Percentiles rank a stretch among this genome's conserved stretches.
Conservation (phyloP, 257 asterid species). For the Solanum pinnatisectum region DNA sequence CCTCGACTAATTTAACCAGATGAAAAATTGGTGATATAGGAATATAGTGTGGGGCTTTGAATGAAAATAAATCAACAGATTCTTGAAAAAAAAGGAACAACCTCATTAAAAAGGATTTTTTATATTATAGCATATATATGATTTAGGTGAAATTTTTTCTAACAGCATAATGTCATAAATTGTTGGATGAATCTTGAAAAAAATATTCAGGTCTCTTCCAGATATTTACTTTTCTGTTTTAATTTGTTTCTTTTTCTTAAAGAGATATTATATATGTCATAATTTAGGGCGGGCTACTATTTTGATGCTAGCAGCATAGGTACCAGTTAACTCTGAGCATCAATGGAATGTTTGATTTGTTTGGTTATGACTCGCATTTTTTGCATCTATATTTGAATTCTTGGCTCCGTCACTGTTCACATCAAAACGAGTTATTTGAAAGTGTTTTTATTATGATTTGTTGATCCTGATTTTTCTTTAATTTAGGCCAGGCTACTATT, state of each 20-base stretch:
- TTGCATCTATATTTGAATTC: background rate
- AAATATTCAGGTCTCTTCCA: background rate
- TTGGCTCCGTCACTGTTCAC: background rate
- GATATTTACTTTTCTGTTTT: background rate
- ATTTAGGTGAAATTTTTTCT: background rate
- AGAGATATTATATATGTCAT: background rate
- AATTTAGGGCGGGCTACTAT: background rate
- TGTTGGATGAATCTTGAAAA: background rate
- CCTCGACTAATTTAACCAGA: background rate
- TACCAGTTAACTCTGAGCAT: background rate
- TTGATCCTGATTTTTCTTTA: background rate
- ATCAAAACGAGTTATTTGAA: background rate
- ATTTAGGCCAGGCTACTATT: background rate
- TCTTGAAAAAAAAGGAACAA: background rate
- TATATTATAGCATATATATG: background rate
- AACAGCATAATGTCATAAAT: background rate
- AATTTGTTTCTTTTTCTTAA: background rate
- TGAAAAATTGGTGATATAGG: background rate
- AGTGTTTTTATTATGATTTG: background rate
- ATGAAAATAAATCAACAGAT: background rate
- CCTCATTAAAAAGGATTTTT: background rate
- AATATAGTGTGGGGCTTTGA: background rate
- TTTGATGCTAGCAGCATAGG: background rate
- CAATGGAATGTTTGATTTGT: background rate
- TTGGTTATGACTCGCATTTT: background rate